A percentile compares a stretch with the other conserved stretches of the same genome.
Evolutionary conservation across 192 early-diverging fungal species (phyloP).

Genomic region (Coemansia sp.): DNA sequence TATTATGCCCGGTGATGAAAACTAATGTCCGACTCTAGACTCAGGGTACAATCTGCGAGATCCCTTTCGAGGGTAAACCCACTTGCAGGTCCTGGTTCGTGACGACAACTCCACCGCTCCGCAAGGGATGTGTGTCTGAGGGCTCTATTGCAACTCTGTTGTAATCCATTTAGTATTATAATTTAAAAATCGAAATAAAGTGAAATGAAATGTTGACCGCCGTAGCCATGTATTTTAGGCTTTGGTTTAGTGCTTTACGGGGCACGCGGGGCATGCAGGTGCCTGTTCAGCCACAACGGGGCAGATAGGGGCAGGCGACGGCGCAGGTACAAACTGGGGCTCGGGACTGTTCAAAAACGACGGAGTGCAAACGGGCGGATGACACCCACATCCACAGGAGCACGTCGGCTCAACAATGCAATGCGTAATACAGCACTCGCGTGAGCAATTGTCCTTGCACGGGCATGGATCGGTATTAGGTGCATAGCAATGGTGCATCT

Average conservation of each 20-base stretch:
- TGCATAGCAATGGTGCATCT: conserved; percentile 53
- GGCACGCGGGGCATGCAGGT: conserved; percentile 34
- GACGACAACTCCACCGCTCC: conserved; percentile 30
- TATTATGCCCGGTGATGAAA: conserved; percentile 42
- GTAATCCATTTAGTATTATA: neutral
- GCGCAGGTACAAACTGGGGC: conserved; percentile 19
- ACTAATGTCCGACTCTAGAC: conserved; percentile 33
- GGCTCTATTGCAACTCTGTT: conserved; percentile 3
- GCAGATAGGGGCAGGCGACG: conserved; percentile 34
- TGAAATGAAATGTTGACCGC: neutral
- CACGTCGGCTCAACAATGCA: conserved; percentile 50
- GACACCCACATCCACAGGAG: conserved; percentile 43
- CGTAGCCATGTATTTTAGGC: neutral
- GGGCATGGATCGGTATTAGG: conserved; percentile 37
- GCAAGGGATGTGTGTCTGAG: conserved; percentile 50
- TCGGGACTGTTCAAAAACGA: conserved; percentile 40
- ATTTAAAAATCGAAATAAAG: neutral
- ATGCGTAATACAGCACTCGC: conserved; percentile 54
- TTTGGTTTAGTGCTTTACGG: conserved; percentile 2
- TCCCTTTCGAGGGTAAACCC: conserved; percentile 38
- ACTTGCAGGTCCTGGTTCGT: conserved; percentile 42
- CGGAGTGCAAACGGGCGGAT: conserved; percentile 43
- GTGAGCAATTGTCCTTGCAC: conserved; percentile 48
- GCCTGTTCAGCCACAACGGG: conserved; percentile 26
- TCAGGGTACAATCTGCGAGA: conserved; percentile 30